A percentile compares a stretch with the other conserved stretches of the same genome.
These are phyloP conservation scores for Pleurotus giganteus DNA, from an alignment of 768 basidiomycete species.

Conservation along the genomic window DNA sequence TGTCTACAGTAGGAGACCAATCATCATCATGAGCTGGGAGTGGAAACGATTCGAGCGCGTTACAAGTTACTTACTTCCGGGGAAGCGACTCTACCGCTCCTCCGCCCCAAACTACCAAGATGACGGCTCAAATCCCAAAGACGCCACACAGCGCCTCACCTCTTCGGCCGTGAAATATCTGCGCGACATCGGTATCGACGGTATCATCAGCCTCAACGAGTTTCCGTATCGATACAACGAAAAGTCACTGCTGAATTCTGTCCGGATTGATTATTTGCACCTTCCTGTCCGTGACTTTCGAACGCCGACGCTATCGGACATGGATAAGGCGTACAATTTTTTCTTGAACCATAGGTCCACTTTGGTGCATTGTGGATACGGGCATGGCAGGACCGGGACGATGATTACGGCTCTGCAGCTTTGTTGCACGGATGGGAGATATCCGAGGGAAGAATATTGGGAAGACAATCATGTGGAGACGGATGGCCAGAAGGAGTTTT, in stretches of 20 bases:
- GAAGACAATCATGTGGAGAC: background rate
- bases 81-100: conserved; percentile 18
- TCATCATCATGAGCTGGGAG: conserved; percentile 5
- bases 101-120: conserved; percentile 21
- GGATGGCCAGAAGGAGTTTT: background rate
- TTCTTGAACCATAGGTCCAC: conserved; percentile 10
- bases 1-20: background rate
- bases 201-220: conserved; percentile 22
- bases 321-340: conserved; percentile 15
- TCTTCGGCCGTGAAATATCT: conserved; percentile 14
- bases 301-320: conserved; percentile 17
- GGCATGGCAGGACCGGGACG: conserved; percentile 13
- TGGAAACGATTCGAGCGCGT: conserved; percentile 18
- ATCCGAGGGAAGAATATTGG: background rate
- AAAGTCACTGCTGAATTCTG: conserved; percentile 7
- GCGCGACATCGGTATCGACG: conserved; percentile 14
- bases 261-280: conserved; percentile 17
- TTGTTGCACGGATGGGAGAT: conserved; percentile 4
- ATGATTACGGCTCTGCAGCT: conserved; percentile 11
- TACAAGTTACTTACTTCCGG: conserved; percentile 10
- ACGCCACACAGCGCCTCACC: conserved; percentile 16
- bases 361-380: conserved; percentile 12
- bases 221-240: conserved; percentile 13
- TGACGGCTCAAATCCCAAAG: background rate
- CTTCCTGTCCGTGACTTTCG: conserved; percentile 19